Base-by-base conservation (phyloP, 495 filamentous ascomycete species). In the Lineolata rhizophorae region DNA sequence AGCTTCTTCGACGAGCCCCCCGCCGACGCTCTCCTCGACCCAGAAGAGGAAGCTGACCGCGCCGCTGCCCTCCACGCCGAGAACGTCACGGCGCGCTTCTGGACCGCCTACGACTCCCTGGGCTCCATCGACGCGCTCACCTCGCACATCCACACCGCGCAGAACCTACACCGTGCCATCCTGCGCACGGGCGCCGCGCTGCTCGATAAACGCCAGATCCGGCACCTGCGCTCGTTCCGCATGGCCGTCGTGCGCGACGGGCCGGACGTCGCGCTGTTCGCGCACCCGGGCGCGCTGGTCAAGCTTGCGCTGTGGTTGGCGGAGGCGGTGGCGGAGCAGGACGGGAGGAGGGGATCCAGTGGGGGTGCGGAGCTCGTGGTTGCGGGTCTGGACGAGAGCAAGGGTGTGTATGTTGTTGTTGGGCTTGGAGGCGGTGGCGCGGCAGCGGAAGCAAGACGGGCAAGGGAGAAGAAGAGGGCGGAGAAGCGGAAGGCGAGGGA, bases 211-310 rank as follows among this genome's bases (percentile, higher is more conserved):
- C 74, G 75, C 25, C 87, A 93, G 47, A 93, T 97, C 40, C 72
- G 77, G 9, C 80, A 91, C 49, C 60, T 97, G 20, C 70, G 76
- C 4, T 76, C 83, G 4, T 97, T 94, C 53, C 77, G 87, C 22
- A 84, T 97, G 59, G 83, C 77, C 6, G 76, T 97, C 18, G 84
- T 97, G 42, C 91, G 90, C 45, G 87, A 95, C 46, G 79, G 85
- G 1, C 80, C 84, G 0, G 87, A 94, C 43, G 76, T 91, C 4
- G 53, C 65, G 25, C 63, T 92, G 5, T 97, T 97, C 52, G 76
- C 73, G 4, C 84, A 93, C 43, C 83, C 87, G 0, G 77, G 79
- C 3, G 90, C 90, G 6, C 55, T 97, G 34, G 85, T 79, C 2
- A 94, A 95, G 50, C 61, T 97, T 6, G 82, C 83, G 0, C 57